Evolutionary conservation across 495 filamentous ascomycete genomes (phyloP).

Genomic region (Aspergillus homomorphus): DNA sequence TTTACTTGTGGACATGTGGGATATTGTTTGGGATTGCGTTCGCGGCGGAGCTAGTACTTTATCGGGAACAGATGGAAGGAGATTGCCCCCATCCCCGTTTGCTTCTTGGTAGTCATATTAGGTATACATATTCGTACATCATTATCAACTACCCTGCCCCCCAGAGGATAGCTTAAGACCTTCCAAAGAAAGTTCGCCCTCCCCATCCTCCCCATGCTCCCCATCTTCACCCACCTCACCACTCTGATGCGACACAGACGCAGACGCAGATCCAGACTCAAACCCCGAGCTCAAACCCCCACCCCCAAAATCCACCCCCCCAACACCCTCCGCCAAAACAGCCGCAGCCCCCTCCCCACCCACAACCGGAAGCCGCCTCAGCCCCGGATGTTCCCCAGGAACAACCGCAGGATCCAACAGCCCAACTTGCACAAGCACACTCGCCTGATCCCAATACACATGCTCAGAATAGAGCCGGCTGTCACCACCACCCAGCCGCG

Average conservation of each 20-base stretch:
- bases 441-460: constrained; percentile 82
- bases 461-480: constrained; percentile 71
- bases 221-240: background rate
- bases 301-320: background rate
- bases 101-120: too few species aligned
- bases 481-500: constrained; percentile 48
- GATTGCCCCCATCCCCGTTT: too few species aligned
- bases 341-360: background rate
- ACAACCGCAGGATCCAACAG: background rate
- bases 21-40: too few species aligned
- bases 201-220: too few species aligned
- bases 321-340: background rate
- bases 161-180: background rate
- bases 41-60: too few species aligned
- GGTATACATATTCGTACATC: too few species aligned
- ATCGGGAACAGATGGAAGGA: too few species aligned
- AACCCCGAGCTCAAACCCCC: background rate
- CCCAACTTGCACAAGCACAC: constrained; percentile 46
- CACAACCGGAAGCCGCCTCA: background rate
- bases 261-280: background rate
- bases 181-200: background rate
- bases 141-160: too few species aligned
- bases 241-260: too few species aligned
- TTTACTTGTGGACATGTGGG: too few species aligned
- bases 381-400: too few species aligned